Conservation (phyloP, 352 stramenopile genomes). For the Pythium brassicae region DNA sequence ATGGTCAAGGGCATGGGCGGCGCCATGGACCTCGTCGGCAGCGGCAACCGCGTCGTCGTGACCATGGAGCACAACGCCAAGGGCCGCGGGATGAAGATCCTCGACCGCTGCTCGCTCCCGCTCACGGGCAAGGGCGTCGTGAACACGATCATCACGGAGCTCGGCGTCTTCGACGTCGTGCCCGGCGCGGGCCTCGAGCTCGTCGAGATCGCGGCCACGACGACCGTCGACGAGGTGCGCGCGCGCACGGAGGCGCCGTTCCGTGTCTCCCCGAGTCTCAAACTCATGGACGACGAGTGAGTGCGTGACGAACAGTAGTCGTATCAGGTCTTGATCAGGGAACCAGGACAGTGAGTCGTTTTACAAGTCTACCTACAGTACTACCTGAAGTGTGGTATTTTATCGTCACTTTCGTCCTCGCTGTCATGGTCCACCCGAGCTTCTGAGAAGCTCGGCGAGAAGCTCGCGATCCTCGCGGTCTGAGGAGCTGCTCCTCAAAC, state of each 20-base stretch:
- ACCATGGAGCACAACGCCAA: constrained; percentile 98
- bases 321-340: too few relatives aligned
- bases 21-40: constrained; percentile 96
- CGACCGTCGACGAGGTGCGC: constrained; percentile 78
- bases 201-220: constrained; percentile 83
- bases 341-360: too few relatives aligned
- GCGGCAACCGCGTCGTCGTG: constrained; percentile 92
- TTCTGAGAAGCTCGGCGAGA: too few relatives aligned
- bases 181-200: constrained; percentile 74
- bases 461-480: too few relatives aligned
- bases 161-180: constrained; percentile 80
- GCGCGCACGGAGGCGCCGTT: constrained; percentile 81
- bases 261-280: constrained; percentile 45
- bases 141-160: constrained; percentile 92
- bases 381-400: too few relatives aligned
- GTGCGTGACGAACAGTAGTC: too few relatives aligned
- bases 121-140: constrained; percentile 94
- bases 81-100: constrained; percentile 92
- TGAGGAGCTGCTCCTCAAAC: too few relatives aligned
- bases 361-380: too few relatives aligned
- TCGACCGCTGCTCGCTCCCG: constrained; percentile 91
- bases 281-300: constrained; percentile 49
- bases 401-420: too few relatives aligned
- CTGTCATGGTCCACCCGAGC: too few relatives aligned
- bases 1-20: constrained; percentile 98